Percentiles rank a stretch among this genome's conserved stretches.
Conservation (phyloP, 2,329 filamentous ascomycete genomes). For the Lomentospora prolificans region DNA sequence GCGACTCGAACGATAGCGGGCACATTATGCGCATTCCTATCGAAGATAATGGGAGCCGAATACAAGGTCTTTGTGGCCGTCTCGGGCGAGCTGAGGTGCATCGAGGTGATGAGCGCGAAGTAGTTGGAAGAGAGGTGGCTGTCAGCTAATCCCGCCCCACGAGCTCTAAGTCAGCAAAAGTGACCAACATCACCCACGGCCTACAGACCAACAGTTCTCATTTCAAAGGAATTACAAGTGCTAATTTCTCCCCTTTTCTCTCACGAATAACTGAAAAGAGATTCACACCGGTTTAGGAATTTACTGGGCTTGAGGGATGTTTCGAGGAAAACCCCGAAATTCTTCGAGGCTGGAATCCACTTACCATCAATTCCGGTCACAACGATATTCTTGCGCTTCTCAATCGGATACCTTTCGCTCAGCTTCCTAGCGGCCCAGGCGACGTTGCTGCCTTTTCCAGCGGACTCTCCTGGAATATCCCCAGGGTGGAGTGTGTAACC, state of each 20-base stretch:
- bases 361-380: slow-evolving; percentile 65
- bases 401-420: slow-evolving; percentile 48
- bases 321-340: background rate
- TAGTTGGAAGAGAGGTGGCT: slow-evolving; percentile 61
- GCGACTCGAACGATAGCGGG: slow-evolving; percentile 60
- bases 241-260: background rate
- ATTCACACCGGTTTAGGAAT: too few species aligned
- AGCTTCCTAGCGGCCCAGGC: slow-evolving; percentile 60
- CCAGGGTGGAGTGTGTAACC: slow-evolving; percentile 58
- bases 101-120: slow-evolving; percentile 52
- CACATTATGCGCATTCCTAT: slow-evolving; percentile 60
- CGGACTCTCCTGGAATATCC: slow-evolving; percentile 56
- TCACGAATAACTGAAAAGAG: too few species aligned
- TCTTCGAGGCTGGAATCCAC: slow-evolving; percentile 17
- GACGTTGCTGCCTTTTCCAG: slow-evolving; percentile 67
- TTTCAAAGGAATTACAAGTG: too few species aligned
- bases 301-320: background rate
- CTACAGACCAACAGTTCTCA: background rate
- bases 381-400: slow-evolving; percentile 49
- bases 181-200: background rate
- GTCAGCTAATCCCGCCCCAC: slow-evolving; percentile 40
- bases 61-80: slow-evolving; percentile 56
- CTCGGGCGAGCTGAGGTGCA: slow-evolving; percentile 51
- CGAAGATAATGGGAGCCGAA: slow-evolving; percentile 62
- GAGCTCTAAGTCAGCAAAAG: background rate